Evolutionary conservation across 768 basidiomycete species (phyloP), one percentile per base, ranked within the genome.

Genomic region (Antrodiella citrinella): DNA sequence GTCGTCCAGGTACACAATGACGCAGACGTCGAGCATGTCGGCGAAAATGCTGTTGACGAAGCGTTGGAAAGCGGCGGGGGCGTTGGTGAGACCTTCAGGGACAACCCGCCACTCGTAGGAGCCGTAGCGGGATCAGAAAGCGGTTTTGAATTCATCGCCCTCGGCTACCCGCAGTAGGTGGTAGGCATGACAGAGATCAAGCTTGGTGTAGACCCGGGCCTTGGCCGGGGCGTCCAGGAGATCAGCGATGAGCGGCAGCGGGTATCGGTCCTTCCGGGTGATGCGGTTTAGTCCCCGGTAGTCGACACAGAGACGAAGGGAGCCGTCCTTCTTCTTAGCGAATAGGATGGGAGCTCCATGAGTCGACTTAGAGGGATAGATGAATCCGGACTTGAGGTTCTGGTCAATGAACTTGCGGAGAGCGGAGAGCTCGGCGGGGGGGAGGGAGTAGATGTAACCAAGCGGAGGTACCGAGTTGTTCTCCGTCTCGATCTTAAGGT

Each of bases 161-260:
- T 60, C 54, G n/a, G 52, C 50, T 20, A 74, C 68, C 2, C 69
- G 56, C n/a, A 77, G 56, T 11, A 71, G 69, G 54, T 75, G 69
- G 54, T 66, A 77, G 0, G 67, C 70, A 41, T 63, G 61, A 4
- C 60, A 52, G 3, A 77, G 60, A 54, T 78, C 72, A 10, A 77
- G 49, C 41, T 67, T 67, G 1, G 66, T 63, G 53, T 67, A 73
- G 24, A 61, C 25, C 22, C 49, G 51, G n/a, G 41, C 39, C 2
- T 26, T 24, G 9, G 18, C 10, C 3, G 47, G 20, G 0, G 38
- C 35, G 43, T 69, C 59, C 12, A 69, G 56, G 0, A 69, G 56
- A 25, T 70, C 64, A 18, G 48, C 18, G 38, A 71, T 54, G 4
- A 68, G 59, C 0, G 67, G 68, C 13, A 71, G 56, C 0, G 66